A percentile compares a stretch with the other conserved stretches of the same genome.
These are phyloP conservation scores for Metarhizium rileyi DNA, from an alignment of 2,329 filamentous ascomycete genomes.

Conservation along the genomic window DNA sequence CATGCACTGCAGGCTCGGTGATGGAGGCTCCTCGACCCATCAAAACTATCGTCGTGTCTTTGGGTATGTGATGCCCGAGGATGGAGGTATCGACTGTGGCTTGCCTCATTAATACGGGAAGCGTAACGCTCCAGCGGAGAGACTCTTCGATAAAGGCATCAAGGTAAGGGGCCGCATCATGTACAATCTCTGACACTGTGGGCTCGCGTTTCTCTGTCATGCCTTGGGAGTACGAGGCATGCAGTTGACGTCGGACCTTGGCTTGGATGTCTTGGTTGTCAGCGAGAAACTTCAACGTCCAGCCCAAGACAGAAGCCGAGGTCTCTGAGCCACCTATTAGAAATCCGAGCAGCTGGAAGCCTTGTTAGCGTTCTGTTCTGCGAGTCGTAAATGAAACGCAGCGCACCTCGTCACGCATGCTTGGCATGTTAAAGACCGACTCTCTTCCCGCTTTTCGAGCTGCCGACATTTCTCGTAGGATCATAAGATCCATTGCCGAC, in stretches of 20 bases:
- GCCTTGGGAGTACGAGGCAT: conserved; percentile 12
- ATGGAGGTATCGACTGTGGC: conserved; percentile 22
- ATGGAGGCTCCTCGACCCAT: conserved; percentile 16
- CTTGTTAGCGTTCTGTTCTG: too few relatives aligned
- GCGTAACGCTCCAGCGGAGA: conserved; percentile 18
- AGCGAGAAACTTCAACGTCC: conserved; percentile 4
- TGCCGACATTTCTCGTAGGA: too few relatives aligned
- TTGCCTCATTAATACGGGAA: conserved; percentile 17
- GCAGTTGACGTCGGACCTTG: conserved; percentile 13
- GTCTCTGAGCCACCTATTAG: conserved; percentile 18
- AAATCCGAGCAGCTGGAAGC: conserved; percentile 17
- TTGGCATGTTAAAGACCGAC: too few relatives aligned
- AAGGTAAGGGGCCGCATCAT: conserved; percentile 19
- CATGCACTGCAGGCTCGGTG: not conserved
- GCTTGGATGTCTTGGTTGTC: conserved; percentile 5
- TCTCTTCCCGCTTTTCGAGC: too few relatives aligned
- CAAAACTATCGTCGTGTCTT: conserved; percentile 22
- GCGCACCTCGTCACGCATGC: too few relatives aligned
- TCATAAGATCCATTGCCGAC: too few relatives aligned
- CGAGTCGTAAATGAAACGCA: too few relatives aligned
- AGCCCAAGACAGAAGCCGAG: not conserved
- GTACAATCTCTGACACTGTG: conserved; percentile 17
- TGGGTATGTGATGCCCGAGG: conserved; percentile 28
- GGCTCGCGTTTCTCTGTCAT: conserved; percentile 13
- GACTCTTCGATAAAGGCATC: conserved; percentile 29